Base-by-base conservation (phyloP, 2,329 filamentous ascomycete genomes). In the Annulohypoxylon truncatum region DNA sequence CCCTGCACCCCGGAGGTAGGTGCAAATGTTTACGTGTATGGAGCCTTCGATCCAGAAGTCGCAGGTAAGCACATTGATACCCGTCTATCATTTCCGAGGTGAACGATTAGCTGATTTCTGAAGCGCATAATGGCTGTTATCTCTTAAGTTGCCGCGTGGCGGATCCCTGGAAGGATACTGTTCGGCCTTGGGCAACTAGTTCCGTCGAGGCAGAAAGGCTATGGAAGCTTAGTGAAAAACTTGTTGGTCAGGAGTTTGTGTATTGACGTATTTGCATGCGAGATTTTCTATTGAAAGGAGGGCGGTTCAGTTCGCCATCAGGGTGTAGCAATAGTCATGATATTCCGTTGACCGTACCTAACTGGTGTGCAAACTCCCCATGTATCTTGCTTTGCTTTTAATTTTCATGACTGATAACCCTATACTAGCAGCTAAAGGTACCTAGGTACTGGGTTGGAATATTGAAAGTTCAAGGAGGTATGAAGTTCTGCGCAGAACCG, bases 201-300 rank as follows among this genome's bases (percentile, higher is more conserved):
- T 47, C 59, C 3, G 44, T 70, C 5, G 74, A 77, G 18, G 78
- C 77, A 0, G 75, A 78, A 47, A 74, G 68, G 55, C 56, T 79
- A 53, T 80, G 78, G 77, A 74, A 69, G 46, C 48, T 77, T 18
- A 77, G 76, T 3, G 77, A 79, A 72, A 67, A 77, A 50, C 62
- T 79, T 13, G 75, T 79, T 2, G 71, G 73, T 8, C 61, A 78
- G 26, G 65, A 74, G 6, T 79, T 79, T 63, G 7, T 26, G 1
- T 55, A 55, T 15, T 55, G 15, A 44, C 18, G 15, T 13, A 12
- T 22, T 10, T 1, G 4, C 12, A n/a, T n/a, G n/a, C n/a, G n/a
- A n/a, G n/a, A n/a, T n/a, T n/a, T n/a, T n/a, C n/a, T n/a, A n/a
- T n/a, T n/a, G n/a, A n/a, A n/a, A n/a, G n/a, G n/a, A n/a, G n/a